Base-by-base conservation (phyloP, 805 yeast species). In the Pichia paraexigua region DNA sequence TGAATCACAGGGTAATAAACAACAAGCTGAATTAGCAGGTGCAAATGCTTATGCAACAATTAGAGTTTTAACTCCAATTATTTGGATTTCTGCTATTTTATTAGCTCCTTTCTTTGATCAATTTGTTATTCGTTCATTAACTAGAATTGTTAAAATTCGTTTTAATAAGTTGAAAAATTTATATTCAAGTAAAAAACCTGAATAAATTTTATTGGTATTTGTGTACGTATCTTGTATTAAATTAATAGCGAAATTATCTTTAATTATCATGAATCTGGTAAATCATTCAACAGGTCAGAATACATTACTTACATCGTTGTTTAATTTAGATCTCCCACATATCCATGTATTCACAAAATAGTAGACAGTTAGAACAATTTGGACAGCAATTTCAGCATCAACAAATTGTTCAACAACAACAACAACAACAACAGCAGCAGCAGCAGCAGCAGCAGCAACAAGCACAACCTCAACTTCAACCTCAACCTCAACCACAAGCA, bases 1-100 rank as follows among this genome's bases (percentile, higher is more conserved):
- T 27, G 59, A 59, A 27, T 46, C 56, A 12, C 59, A 49, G 25
- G 69, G 67, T 28, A 67, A 66, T 54, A 61, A 64, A 5, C 50
- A 57, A 41, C 51, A 60, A 10, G 62, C 64, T 9, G 59, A 58
- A 17, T 15, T 50, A 21, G 68, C 72, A 0, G 73, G 73, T 40
- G 72, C 72, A 32, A 63, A 66, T 44, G 63, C 71, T 2, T 69
- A 68, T 52, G 72, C 71, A 8, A 53, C 64, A 20, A 66, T 70
- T 21, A 68, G 65, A 53, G 45, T 66, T 5, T 45, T 55, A 41
- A 45, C 46, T 60, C 46, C 54, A 58, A 22, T 71, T 65, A 17
- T 51, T 63, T n/a, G 60, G 73, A 41, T 52, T 57, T 20, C 69
- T 67, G 27, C 45, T 60, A 35, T 69, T 15, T 42, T 60, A 27